Evolutionary conservation across 257 asterid species (phyloP), one percentile per base, ranked within the genome.

Genomic region (Solanum chiquidenum): DNA sequence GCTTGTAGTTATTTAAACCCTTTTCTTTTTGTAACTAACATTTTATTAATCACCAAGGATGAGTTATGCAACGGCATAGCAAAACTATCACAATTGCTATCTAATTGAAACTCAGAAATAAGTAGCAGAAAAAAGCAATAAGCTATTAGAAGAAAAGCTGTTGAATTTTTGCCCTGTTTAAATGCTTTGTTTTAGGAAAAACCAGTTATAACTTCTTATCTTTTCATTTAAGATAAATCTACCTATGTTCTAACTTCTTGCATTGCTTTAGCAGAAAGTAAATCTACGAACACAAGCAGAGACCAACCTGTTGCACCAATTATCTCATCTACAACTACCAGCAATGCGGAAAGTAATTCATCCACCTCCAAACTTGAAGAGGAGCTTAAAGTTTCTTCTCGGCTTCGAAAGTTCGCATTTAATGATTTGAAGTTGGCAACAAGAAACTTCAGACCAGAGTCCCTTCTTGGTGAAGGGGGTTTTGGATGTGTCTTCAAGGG

Each of bases 391-490:
- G 94, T 94, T 37, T 93, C 97, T 86, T 93, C 99, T 76, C 91
- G 98, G 82, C 98, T 97, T 90, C 91, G 99, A 34, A 97, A 95
- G 85, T 97, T 97, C 64, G 72, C 95, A 7, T 97, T 97, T 88
- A 97, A 94, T 34, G 99, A 95, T 90, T 95, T 97, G 90, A 97
- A 97, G 89, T 85, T 89, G 84, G 99, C 99, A 79, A 97, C 99
- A 9, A 92, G 99, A 89, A 97, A 97, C 86, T 97, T 97, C 83
- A 93, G 99, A 88, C 99, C 99, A 11, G 99, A 97, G 75, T 96
- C 99, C 8, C 99, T 97, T 89, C 98, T 97, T 74, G 99, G 99
- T 76, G 99, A 97, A 92, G 99, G 99, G 55, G 99, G 99, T 21
- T 97, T 97, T 62, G 99, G 99, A 62, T 97, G 99, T 88, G 99